These are phyloP conservation scores for Cajanus cajan DNA, from an alignment of 306 rosid genomes.

Conservation along the genomic window DNA sequence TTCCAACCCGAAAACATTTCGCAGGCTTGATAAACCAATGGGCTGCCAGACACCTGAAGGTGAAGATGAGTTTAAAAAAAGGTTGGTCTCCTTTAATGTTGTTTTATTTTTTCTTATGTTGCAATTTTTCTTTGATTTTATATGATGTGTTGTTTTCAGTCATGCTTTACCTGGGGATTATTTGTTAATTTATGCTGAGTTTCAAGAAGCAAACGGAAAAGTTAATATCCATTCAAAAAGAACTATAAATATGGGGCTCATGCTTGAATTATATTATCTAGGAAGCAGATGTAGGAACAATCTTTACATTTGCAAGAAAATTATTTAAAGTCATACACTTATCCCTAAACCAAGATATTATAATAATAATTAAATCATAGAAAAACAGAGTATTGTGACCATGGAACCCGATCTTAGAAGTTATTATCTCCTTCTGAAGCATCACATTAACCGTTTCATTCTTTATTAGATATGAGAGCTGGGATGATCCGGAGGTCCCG, in stretches of 20 bases:
- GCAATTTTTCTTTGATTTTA: constrained; percentile 11
- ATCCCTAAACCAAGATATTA: constrained; percentile 4
- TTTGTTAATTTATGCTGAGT: constrained; percentile 12
- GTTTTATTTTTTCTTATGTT: constrained; percentile 4
- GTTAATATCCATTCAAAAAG: background rate
- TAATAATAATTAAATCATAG: background rate
- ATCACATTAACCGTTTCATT: background rate
- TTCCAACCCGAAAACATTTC: constrained; percentile 77
- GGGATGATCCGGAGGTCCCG: constrained; percentile 99
- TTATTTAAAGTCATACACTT: background rate
- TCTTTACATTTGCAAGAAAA: constrained; percentile 17
- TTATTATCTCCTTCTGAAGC: constrained; percentile 8
- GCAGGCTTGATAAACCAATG: constrained; percentile 88
- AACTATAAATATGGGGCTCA: background rate
- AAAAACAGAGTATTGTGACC: background rate
- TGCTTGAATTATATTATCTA: constrained; percentile 6
- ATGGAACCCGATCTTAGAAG: constrained; percentile 10
- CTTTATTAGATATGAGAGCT: constrained; percentile 78
- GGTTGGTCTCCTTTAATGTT: constrained; percentile 47
- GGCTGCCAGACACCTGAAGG: constrained; percentile 99
- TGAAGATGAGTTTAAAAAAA: constrained; percentile 92
- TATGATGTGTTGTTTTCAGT: constrained; percentile 11
- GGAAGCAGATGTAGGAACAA: background rate
- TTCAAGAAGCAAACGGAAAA: background rate
- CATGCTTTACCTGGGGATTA: background rate